These are phyloP conservation scores for Nidula microcarpa DNA, from an alignment of 768 basidiomycete genomes.

Conservation along the genomic window DNA sequence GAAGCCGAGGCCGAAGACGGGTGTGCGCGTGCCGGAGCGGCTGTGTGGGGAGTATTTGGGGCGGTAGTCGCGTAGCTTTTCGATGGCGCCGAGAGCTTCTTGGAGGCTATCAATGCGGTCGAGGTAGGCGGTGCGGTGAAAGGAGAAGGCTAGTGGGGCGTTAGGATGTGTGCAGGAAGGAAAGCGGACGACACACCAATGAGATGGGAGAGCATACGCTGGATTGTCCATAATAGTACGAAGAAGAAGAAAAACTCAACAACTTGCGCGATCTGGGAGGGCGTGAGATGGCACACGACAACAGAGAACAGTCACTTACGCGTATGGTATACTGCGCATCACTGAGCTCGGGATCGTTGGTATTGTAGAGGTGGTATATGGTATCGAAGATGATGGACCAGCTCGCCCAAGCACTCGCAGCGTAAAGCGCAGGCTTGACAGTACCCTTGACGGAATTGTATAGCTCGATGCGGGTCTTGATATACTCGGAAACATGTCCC, in stretches of 20 bases:
- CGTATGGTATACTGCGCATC: slow-evolving; percentile 58
- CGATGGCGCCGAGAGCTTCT: slow-evolving; percentile 54
- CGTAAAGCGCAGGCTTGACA: slow-evolving; percentile 71
- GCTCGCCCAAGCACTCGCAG: slow-evolving; percentile 63
- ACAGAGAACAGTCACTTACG: slow-evolving; percentile 24
- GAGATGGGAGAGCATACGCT: slow-evolving; percentile 67
- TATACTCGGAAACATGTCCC: slow-evolving; percentile 71
- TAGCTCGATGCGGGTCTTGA: slow-evolving; percentile 66
- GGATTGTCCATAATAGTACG: slow-evolving; percentile 56
- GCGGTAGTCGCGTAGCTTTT: slow-evolving; percentile 62
- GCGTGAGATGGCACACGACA: neutral
- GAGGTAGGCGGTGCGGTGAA: slow-evolving; percentile 74
- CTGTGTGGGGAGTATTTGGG: slow-evolving; percentile 35
- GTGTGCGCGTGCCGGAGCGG: slow-evolving; percentile 40
- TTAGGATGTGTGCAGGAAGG: neutral
- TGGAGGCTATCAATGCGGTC: slow-evolving; percentile 64
- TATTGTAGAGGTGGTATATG: slow-evolving; percentile 58
- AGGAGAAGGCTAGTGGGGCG: slow-evolving; percentile 52
- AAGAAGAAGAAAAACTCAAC: slow-evolving; percentile 78
- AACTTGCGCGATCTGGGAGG: slow-evolving; percentile 49
- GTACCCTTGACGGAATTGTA: slow-evolving; percentile 70
- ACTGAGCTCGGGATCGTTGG: slow-evolving; percentile 33
- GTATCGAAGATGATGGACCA: slow-evolving; percentile 73
- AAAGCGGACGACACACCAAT: slow-evolving; percentile 30
- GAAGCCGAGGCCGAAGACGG: slow-evolving; percentile 30